These are phyloP conservation scores for Microdochium paspali DNA, from an alignment of 2,329 filamentous ascomycete genomes.

Conservation along the genomic window DNA sequence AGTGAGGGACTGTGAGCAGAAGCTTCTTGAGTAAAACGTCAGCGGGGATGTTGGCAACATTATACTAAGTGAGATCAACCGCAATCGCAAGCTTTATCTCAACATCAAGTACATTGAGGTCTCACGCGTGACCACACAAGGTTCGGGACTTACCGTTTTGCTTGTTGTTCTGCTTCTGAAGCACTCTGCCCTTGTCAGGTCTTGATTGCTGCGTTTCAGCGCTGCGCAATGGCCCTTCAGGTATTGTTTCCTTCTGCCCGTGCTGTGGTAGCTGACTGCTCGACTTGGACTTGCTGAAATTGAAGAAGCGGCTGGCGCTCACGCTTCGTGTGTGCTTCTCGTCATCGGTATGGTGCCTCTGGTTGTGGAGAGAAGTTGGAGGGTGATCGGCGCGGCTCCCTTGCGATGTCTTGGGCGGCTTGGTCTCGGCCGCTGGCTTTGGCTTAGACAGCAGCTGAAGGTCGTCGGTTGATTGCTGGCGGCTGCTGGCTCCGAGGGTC, in stretches of 20 bases:
- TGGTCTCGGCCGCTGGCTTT: neutral
- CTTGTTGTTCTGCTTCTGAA: neutral
- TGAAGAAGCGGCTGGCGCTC: constrained; percentile 21
- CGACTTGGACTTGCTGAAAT: constrained; percentile 18
- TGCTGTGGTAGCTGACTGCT: constrained; percentile 3
- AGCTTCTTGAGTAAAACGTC: neutral
- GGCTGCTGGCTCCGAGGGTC: neutral
- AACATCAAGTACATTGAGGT: too few species aligned
- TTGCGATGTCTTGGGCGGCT: neutral
- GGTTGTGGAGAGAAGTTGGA: constrained; percentile 3
- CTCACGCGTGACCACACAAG: too few species aligned
- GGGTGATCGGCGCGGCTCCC: neutral
- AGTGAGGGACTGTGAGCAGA: constrained; percentile 14
- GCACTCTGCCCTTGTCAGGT: neutral
- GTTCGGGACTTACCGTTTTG: neutral
- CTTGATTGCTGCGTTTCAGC: neutral
- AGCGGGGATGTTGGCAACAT: too few species aligned
- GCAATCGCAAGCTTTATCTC: too few species aligned
- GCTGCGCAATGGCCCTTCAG: neutral
- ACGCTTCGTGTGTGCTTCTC: constrained; percentile 18
- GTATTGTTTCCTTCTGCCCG: neutral
- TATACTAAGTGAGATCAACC: too few species aligned
- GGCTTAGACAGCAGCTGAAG: constrained; percentile 12
- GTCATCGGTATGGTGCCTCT: constrained; percentile 8
- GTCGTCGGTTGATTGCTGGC: constrained; percentile 14